Evolutionary conservation across 805 yeast genomes (phyloP).

Genomic region (Dipodascus albidus): DNA sequence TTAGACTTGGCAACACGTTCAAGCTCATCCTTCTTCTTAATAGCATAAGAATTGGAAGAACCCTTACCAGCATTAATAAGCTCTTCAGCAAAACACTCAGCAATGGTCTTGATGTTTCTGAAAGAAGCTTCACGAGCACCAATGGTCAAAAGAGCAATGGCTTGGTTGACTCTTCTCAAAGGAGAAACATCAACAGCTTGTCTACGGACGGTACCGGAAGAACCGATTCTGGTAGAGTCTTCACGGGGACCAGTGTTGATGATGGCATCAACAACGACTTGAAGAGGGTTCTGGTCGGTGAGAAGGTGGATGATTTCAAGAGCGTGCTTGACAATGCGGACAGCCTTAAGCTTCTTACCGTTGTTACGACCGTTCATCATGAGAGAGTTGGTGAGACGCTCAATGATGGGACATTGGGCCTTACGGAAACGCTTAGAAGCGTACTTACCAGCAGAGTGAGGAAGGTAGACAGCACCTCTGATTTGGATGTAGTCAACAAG

Average conservation of each 20-base stretch:
- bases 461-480: constrained; percentile 92
- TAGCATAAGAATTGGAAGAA: constrained; percentile 99
- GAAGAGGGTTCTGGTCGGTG: constrained; percentile 99
- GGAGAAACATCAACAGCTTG: constrained; percentile 99
- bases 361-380: constrained; percentile 99
- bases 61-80: constrained; percentile 99
- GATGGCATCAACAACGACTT: constrained; percentile 97
- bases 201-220: constrained; percentile 99
- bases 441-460: constrained; percentile 99
- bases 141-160: constrained; percentile 92
- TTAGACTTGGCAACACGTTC: constrained; percentile 99
- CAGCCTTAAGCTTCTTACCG: constrained; percentile 99
- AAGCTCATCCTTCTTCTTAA: constrained; percentile 99
- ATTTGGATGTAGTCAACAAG: constrained; percentile 97
- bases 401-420: constrained; percentile 98
- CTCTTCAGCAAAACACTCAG: constrained; percentile 99
- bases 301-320: constrained; percentile 94
- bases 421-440: constrained; percentile 99
- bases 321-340: constrained; percentile 98
- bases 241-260: constrained; percentile 99
- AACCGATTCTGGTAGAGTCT: constrained; percentile 99
- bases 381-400: constrained; percentile 98
- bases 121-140: constrained; percentile 99
- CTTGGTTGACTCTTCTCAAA: constrained; percentile 99
- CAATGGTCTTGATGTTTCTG: constrained; percentile 99